Conservation (phyloP, 306 rosid species). For the Prunus mongolica region DNA sequence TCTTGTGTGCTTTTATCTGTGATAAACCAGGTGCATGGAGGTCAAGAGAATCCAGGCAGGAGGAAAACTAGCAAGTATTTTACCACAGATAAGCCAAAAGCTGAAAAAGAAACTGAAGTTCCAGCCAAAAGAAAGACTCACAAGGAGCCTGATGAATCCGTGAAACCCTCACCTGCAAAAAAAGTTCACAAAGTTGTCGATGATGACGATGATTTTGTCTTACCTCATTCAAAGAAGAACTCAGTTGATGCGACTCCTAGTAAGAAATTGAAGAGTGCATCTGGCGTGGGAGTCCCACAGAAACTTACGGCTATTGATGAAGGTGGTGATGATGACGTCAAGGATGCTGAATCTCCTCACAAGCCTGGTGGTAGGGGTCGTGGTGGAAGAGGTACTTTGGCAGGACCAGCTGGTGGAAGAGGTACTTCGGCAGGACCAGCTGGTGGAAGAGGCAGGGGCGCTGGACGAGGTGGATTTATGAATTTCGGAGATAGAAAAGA, state of each 20-base stretch:
- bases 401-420: slow-evolving; percentile 62
- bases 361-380: slow-evolving; percentile 78
- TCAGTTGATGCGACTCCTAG: slow-evolving; percentile 50
- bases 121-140: slow-evolving; percentile 66
- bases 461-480: slow-evolving; percentile 93
- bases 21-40: slow-evolving; percentile 40
- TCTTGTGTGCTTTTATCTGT: neutral
- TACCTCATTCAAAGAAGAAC: slow-evolving; percentile 36
- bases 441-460: slow-evolving; percentile 89
- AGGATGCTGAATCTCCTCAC: slow-evolving; percentile 33
- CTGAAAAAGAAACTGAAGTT: slow-evolving; percentile 46
- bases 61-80: slow-evolving; percentile 82
- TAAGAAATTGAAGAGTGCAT: slow-evolving; percentile 70
- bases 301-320: slow-evolving; percentile 50
- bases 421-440: slow-evolving; percentile 51
- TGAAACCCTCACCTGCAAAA: slow-evolving; percentile 37
- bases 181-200: slow-evolving; percentile 37
- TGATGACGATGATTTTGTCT: slow-evolving; percentile 48
- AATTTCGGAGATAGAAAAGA: slow-evolving; percentile 95
- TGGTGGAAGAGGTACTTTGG: slow-evolving; percentile 71
- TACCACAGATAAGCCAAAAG: slow-evolving; percentile 45
- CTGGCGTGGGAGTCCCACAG: slow-evolving; percentile 53
- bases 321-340: slow-evolving; percentile 44
- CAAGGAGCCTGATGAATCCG: slow-evolving; percentile 37
- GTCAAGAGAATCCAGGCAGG: slow-evolving; percentile 58